Conservation (phyloP, 306 rosid genomes). For the Sesbania bispinosa region DNA sequence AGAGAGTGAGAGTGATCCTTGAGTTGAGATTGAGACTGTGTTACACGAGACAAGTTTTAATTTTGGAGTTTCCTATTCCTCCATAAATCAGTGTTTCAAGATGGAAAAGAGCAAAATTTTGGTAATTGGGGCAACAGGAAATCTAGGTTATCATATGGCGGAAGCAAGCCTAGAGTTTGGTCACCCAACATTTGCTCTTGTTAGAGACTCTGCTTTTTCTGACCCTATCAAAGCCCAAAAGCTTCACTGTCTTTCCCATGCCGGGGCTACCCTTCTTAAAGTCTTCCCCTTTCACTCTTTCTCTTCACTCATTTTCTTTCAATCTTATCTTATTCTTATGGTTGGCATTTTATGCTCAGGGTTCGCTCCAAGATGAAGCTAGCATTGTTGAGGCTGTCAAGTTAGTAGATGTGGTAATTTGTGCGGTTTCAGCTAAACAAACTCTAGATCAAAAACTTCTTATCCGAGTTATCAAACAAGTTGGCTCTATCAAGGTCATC, state of each 20-base stretch:
- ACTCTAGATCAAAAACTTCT: constrained; percentile 60
- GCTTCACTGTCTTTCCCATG: constrained; percentile 51
- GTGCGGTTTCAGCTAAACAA: constrained; percentile 56
- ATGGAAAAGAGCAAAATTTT: constrained; percentile 58
- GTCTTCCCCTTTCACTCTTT: constrained; percentile 21
- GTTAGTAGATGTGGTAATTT: constrained; percentile 80
- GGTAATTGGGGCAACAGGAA: constrained; percentile 69
- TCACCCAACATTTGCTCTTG: constrained; percentile 75
- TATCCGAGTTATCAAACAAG: constrained; percentile 52
- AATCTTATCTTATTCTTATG: background rate
- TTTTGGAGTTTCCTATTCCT: too few relatives aligned
- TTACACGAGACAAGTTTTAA: too few relatives aligned
- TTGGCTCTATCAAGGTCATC: constrained; percentile 58
- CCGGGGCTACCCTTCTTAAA: constrained; percentile 58
- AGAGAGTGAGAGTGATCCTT: too few relatives aligned
- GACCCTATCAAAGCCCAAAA: constrained; percentile 44
- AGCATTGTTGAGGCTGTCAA: constrained; percentile 58
- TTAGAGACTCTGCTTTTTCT: constrained; percentile 58
- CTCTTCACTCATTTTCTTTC: background rate
- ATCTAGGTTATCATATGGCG: constrained; percentile 55
- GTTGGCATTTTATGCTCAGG: constrained; percentile 26
- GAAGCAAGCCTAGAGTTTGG: constrained; percentile 48
- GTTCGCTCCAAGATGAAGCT: constrained; percentile 70
- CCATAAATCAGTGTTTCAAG: too few relatives aligned
- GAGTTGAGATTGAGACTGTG: too few relatives aligned